phyloP scores from a whole-genome alignment of 495 filamentous ascomycete species.

The Pseudoneurospora amorphoporcata region DNA sequence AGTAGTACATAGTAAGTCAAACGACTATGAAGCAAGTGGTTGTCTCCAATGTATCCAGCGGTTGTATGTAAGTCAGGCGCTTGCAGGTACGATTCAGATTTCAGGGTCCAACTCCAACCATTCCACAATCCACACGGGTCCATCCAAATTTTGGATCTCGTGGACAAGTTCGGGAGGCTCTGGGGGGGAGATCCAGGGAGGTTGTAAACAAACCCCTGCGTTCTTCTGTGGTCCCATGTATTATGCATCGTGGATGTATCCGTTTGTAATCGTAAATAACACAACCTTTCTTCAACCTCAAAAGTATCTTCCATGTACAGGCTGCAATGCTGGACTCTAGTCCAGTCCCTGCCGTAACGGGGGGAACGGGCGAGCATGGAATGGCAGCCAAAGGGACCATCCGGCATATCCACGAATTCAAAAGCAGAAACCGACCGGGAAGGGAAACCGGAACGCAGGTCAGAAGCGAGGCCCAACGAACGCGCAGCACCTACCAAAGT shows the following conservation, averaged over 20 bases:
- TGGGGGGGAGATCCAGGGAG: neutral
- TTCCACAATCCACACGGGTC: neutral
- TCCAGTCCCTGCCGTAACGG: neutral
- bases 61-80: neutral
- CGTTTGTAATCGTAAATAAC: neutral
- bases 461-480: neutral
- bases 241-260: neutral
- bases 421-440: neutral
- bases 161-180: neutral
- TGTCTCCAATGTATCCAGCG: neutral
- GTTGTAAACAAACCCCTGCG: neutral
- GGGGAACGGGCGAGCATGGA: neutral
- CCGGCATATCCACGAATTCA: neutral
- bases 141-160: neutral
- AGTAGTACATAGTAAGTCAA: neutral
- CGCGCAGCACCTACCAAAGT: too few species aligned
- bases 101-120: neutral
- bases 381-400: neutral
- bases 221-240: neutral
- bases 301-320: neutral
- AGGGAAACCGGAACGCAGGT: neutral
- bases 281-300: neutral
- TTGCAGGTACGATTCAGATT: neutral
- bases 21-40: neutral
- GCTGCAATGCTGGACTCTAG: neutral